Evolutionary conservation across 179 eudicot species (phyloP).

Genomic region (Corrigiola litoralis): DNA sequence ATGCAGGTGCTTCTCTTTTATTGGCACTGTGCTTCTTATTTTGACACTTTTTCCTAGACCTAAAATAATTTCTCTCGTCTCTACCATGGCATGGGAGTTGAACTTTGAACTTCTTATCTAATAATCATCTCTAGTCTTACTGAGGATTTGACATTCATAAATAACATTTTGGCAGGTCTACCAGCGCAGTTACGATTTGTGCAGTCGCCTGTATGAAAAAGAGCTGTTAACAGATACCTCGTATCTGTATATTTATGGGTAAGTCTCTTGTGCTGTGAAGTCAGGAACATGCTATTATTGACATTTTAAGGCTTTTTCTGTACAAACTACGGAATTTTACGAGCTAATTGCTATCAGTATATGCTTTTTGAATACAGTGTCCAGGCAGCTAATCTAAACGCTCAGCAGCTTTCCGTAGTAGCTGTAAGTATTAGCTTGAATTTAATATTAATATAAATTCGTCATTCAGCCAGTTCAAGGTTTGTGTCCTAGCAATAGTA

Average conservation of each 20-base stretch:
- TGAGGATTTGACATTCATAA: neutral
- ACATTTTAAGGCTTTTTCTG: too few relatives aligned
- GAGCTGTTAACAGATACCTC: slow-evolving; percentile 81
- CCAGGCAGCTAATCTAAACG: slow-evolving; percentile 66
- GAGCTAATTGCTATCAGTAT: slow-evolving; percentile 1
- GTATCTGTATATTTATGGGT: slow-evolving; percentile 88
- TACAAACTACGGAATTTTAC: neutral
- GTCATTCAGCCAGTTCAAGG: too few relatives aligned
- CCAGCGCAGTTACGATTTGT: slow-evolving; percentile 76
- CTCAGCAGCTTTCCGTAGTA: slow-evolving; percentile 85
- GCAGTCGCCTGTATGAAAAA: slow-evolving; percentile 87
- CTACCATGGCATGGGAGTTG: neutral
- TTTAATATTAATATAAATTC: slow-evolving; percentile 8
- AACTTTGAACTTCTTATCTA: neutral
- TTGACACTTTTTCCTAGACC: neutral
- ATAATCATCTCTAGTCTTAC: neutral
- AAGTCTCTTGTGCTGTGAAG: slow-evolving; percentile 19
- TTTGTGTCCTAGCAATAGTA: neutral
- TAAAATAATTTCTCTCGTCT: too few relatives aligned
- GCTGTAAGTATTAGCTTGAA: slow-evolving; percentile 53
- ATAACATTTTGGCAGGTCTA: slow-evolving; percentile 58
- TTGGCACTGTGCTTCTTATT: neutral
- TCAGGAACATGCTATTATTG: too few relatives aligned
- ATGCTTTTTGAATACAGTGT: slow-evolving; percentile 45
- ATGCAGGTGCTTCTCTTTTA: neutral